These are phyloP conservation scores for Pestalotiopsis sp. DNA, from an alignment of 2,329 filamentous ascomycete species.

Conservation along the genomic window DNA sequence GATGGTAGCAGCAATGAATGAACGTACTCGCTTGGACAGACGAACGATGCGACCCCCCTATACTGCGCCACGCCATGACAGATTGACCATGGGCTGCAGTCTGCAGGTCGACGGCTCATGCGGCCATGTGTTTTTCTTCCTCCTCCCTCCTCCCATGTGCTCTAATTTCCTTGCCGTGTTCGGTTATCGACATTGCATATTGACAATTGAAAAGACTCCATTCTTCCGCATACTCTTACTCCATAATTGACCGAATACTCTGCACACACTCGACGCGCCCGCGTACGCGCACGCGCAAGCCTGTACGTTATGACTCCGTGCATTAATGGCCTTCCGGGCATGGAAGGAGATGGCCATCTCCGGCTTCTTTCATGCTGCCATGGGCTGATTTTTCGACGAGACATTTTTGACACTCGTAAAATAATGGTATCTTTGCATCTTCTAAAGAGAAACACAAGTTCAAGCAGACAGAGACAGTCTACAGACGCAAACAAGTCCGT, in stretches of 20 bases:
- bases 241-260: background rate
- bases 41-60: too few species aligned
- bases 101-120: background rate
- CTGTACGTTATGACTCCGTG: background rate
- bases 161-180: background rate
- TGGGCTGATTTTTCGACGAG: background rate
- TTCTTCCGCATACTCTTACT: background rate
- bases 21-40: too few species aligned
- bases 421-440: background rate
- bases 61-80: too few species aligned
- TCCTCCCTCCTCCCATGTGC: background rate
- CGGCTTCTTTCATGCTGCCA: background rate
- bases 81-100: background rate
- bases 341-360: background rate
- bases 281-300: background rate
- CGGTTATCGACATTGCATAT: background rate
- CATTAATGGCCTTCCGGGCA: conserved; percentile 1
- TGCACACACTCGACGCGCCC: background rate
- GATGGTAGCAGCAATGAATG: background rate
- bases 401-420: background rate
- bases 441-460: background rate
- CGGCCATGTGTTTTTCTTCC: background rate
- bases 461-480: background rate
- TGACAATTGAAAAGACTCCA: background rate
- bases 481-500: background rate